Evolutionary conservation across 441 rosid species (phyloP).

Genomic region (Corymbia citriodora): DNA sequence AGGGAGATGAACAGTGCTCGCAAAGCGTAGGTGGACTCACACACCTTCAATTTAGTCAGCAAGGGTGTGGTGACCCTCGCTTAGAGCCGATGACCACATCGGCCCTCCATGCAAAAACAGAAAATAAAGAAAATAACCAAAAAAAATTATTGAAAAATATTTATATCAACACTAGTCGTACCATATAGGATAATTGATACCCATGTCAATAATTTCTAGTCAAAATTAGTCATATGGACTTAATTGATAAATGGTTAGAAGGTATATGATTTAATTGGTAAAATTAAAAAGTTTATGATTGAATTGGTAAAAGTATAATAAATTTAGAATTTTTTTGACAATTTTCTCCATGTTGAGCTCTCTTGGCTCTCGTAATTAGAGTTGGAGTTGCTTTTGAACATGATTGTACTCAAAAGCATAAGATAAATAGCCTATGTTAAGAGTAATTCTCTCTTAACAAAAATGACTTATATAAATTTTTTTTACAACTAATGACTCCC

Average conservation of each 20-base stretch:
- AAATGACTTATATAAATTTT: background rate
- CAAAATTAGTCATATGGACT: too few relatives aligned
- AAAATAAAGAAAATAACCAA: fast-evolving
- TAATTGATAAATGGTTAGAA: too few relatives aligned
- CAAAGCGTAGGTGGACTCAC: background rate
- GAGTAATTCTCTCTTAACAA: background rate
- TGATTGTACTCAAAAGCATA: background rate
- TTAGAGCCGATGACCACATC: fast-evolving
- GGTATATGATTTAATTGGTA: too few relatives aligned
- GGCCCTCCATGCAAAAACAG: too few relatives aligned
- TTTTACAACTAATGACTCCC: background rate
- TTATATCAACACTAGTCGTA: fast-evolving
- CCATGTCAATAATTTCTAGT: fast-evolving
- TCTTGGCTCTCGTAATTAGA: background rate
- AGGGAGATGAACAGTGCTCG: background rate
- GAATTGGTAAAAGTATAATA: too few relatives aligned
- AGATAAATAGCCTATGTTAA: background rate
- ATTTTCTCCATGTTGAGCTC: background rate
- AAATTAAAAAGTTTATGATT: too few relatives aligned
- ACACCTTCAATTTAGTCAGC: background rate
- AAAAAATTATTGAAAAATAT: too few relatives aligned
- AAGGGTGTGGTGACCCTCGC: background rate
- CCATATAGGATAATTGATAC: too few relatives aligned
- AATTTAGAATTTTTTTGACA: too few relatives aligned
- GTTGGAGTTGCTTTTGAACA: background rate